Conservation (phyloP, 176 grass and related monocot genomes). For the Ananas comosus region DNA sequence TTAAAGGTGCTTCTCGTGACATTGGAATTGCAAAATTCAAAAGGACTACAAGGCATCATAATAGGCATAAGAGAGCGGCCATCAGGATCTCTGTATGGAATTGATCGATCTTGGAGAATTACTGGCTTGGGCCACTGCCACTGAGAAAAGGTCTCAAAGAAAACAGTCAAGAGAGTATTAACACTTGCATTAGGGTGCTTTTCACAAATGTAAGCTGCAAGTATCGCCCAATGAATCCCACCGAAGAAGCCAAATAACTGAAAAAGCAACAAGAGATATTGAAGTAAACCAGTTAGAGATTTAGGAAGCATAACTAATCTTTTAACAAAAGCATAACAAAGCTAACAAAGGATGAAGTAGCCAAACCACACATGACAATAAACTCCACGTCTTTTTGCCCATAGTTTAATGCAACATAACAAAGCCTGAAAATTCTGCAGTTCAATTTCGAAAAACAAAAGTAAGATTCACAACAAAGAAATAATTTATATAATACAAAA, state of each 20-base stretch:
- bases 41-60: constrained; percentile 58
- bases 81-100: constrained; percentile 20
- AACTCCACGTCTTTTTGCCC: constrained; percentile 53
- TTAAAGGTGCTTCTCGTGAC: constrained; percentile 41
- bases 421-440: constrained; percentile 54
- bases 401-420: constrained; percentile 57
- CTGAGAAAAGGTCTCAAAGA: constrained; percentile 58
- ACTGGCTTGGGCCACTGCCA: constrained; percentile 57
- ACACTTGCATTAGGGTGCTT: constrained; percentile 31
- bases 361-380: constrained; percentile 46
- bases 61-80: constrained; percentile 50
- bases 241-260: constrained; percentile 70
- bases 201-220: constrained; percentile 57
- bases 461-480: neutral
- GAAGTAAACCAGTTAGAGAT: constrained; percentile 6
- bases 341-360: neutral
- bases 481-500: neutral
- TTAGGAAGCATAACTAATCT: constrained; percentile 4
- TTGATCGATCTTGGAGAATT: constrained; percentile 28
- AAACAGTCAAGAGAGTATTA: constrained; percentile 37
- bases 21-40: constrained; percentile 56
- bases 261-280: constrained; percentile 18
- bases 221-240: constrained; percentile 57
- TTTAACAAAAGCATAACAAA: constrained; percentile 6
- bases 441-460: constrained; percentile 11